Base-by-base conservation (phyloP, 1,284 basidiomycete species). In the Stereum hirsutum region DNA sequence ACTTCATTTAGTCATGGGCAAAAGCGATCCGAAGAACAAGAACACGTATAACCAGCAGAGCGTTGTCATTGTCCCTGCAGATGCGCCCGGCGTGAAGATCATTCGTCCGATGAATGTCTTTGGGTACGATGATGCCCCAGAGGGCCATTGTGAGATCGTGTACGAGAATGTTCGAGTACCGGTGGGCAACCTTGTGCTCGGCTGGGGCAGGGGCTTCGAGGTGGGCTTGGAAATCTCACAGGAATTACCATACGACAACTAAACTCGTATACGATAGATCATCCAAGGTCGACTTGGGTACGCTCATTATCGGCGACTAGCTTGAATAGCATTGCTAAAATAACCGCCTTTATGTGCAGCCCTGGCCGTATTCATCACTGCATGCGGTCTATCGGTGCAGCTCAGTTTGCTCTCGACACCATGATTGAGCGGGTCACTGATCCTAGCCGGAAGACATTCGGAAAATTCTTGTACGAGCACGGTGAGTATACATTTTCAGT, bases 331-430 rank as follows among this genome's bases (percentile, higher is more conserved):
- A 15, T 39, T 23, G 21, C 15, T 11, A 30, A 42, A 47, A n/a
- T n/a, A n/a, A n/a, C n/a, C n/a, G n/a, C n/a, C n/a, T n/a, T n/a
- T n/a, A n/a, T n/a, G n/a, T n/a, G n/a, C n/a, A 87, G 88, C 37
- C 95, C 95, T 45, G 95, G 95, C 20, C 84, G 96, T 45, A 89
- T 98, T 54, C 95, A 98, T 61, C 95, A 99, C 63, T 96, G 93
- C 71, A 99, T 99, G 95, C 82, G 95, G 37, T 89, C 90, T 17
- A 89, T 99, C 48, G 95, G 95, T 33, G 76, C 78, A 20, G 96
- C 94, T 1, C 81, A 86, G 48, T 73, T 78, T 21, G 88, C 95
- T 1, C 69, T 98, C 46, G 90, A 97, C 56, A 68, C 89, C 39
- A 82, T 98, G 78, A 74, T 99, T 38, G 75, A 84, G 50, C 81